Evolutionary conservation across 352 stramenopile species (phyloP).

Genomic region (Phytopythium vexans): DNA sequence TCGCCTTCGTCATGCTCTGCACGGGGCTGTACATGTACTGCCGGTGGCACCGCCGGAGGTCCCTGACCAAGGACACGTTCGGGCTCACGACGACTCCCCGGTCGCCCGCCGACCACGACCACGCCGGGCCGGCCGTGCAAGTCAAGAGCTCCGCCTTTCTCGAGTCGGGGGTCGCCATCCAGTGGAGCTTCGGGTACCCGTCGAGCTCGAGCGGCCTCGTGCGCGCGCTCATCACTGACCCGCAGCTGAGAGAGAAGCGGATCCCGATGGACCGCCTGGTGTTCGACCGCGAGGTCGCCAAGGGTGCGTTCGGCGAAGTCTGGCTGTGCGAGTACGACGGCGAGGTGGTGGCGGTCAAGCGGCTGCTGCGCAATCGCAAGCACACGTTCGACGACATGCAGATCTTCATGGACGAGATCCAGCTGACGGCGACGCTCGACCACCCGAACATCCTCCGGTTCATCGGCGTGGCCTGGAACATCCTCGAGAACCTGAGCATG

Average conservation of each 20-base stretch:
- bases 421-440: slow-evolving; percentile 34
- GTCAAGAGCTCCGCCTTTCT: slow-evolving; percentile 15
- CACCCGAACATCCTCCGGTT: slow-evolving; percentile 47
- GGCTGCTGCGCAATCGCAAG: slow-evolving; percentile 32
- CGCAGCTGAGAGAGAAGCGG: slow-evolving; percentile 23
- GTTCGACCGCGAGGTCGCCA: slow-evolving; percentile 31
- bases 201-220: slow-evolving; percentile 7
- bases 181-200: slow-evolving; percentile 5
- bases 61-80: slow-evolving; percentile 1
- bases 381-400: slow-evolving; percentile 38
- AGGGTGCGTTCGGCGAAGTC: slow-evolving; percentile 54
- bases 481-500: slow-evolving; percentile 43
- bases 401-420: slow-evolving; percentile 51
- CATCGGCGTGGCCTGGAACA: slow-evolving; percentile 46
- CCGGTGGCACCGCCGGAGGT: slow-evolving; percentile 1
- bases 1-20: neutral
- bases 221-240: slow-evolving; percentile 27
- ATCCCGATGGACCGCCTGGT: slow-evolving; percentile 41
- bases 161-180: slow-evolving; percentile 12
- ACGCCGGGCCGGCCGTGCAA: slow-evolving; percentile 25
- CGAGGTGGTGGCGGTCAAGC: slow-evolving; percentile 43
- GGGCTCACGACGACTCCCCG: neutral
- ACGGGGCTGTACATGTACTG: neutral
- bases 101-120: slow-evolving; percentile 15
- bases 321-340: slow-evolving; percentile 40